Evolutionary conservation across 108 stramenopile species (phyloP).

Genomic region (Nannochloropsis salina): DNA sequence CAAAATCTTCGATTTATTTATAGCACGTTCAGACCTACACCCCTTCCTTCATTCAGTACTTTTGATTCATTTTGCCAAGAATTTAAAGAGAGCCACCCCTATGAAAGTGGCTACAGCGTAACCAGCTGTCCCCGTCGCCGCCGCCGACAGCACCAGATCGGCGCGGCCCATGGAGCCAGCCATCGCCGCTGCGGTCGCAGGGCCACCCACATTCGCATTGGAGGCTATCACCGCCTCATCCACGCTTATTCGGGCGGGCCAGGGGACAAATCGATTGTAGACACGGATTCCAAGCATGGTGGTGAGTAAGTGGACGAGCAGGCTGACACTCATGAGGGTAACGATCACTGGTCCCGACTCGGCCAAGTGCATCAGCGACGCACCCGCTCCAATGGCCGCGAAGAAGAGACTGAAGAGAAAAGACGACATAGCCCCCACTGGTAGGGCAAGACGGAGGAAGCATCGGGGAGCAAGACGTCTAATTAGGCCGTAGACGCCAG

Average conservation of each 20-base stretch:
- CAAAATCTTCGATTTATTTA: no score
- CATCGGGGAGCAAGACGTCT: background rate
- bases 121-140: constrained; percentile 40
- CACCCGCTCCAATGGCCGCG: constrained; percentile 36
- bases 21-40: no score
- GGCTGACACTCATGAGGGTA: constrained; percentile 16
- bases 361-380: constrained; percentile 21
- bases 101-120: constrained; percentile 37
- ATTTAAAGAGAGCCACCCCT: constrained; percentile 37
- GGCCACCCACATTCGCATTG: constrained; percentile 45
- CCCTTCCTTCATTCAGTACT: no score
- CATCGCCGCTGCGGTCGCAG: constrained; percentile 41
- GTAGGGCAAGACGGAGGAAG: constrained; percentile 10
- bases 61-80: background rate
- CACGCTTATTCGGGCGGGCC: background rate
- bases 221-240: constrained; percentile 33
- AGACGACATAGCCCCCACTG: constrained; percentile 18
- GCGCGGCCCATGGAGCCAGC: constrained; percentile 29
- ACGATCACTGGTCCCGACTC: constrained; percentile 34
- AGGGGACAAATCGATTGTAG: background rate
- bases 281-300: constrained; percentile 15
- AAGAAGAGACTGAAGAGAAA: constrained; percentile 38
- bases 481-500: background rate
- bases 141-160: constrained; percentile 34
- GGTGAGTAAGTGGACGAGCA: constrained; percentile 24